Evolutionary conservation across 257 asterid genomes (phyloP).

Genomic region (Misopates orontium): DNA sequence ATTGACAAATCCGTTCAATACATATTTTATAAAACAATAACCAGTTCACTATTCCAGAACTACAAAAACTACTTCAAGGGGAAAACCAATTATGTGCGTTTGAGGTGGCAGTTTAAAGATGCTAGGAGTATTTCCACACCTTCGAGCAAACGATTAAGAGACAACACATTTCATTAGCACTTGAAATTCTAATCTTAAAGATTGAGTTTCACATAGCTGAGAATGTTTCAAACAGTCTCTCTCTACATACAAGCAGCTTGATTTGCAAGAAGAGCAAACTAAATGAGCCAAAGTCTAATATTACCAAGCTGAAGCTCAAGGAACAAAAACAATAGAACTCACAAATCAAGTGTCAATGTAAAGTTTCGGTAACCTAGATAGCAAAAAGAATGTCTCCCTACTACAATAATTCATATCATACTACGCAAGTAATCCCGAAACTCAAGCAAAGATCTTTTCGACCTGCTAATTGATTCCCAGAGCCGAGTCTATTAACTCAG

Average conservation of each 20-base stretch:
- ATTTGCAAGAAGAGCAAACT: not conserved
- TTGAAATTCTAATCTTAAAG: not conserved
- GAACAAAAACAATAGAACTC: not conserved
- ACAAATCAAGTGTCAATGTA: not conserved
- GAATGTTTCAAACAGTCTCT: not conserved
- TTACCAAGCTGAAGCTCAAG: not conserved
- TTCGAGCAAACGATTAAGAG: not conserved
- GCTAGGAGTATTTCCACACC: not conserved
- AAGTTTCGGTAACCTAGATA: not conserved
- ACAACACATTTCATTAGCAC: not conserved
- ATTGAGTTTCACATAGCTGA: not conserved
- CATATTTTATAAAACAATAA: no score
- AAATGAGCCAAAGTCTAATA: not conserved
- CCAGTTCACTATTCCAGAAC: no score
- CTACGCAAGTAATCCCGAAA: not conserved
- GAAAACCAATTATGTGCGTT: not conserved
- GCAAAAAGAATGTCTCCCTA: not conserved
- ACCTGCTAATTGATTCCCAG: not conserved
- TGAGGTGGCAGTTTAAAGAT: not conserved
- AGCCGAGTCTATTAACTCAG: not conserved
- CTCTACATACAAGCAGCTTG: not conserved
- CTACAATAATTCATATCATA: not conserved
- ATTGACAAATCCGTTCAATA: not conserved
- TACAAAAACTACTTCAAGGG: not conserved
- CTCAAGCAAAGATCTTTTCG: not conserved